phyloP scores from a whole-genome alignment of 2,329 filamentous ascomycete species.

The Gremmenia infestans region DNA sequence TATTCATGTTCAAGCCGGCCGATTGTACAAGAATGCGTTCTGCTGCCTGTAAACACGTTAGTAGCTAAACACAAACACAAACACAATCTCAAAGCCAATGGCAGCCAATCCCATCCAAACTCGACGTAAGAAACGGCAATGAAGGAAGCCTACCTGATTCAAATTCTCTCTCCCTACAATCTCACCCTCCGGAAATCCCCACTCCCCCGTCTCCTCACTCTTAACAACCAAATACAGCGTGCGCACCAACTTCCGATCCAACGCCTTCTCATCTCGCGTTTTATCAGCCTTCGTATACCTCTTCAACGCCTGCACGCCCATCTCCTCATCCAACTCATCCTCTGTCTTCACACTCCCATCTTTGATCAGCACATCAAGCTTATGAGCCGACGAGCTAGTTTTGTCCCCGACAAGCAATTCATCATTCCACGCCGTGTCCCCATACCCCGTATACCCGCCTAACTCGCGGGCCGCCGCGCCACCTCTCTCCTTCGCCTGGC shows the following conservation, averaged over 20 bases:
- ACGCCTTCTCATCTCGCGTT: constrained; percentile 66
- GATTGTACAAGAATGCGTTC: constrained; percentile 71
- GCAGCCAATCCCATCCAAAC: background rate
- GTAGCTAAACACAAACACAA: constrained; percentile 2
- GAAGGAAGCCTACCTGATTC: constrained; percentile 62
- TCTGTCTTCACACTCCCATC: constrained; percentile 22
- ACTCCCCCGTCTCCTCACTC: constrained; percentile 57
- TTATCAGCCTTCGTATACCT: constrained; percentile 74
- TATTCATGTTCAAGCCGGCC: constrained; percentile 95
- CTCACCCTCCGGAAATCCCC: constrained; percentile 75
- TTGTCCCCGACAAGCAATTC: constrained; percentile 73
- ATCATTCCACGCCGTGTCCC: constrained; percentile 78
- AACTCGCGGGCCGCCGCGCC: constrained; percentile 78
- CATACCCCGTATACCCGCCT: constrained; percentile 74
- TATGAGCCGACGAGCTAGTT: constrained; percentile 45
- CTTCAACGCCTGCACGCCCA: constrained; percentile 64
- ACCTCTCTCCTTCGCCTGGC: constrained; percentile 70
- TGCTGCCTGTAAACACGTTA: constrained; percentile 60
- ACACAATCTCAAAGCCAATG: background rate
- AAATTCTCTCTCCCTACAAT: constrained; percentile 70
- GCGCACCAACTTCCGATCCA: constrained; percentile 73
- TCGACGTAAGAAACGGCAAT: background rate
- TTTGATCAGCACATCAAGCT: constrained; percentile 58
- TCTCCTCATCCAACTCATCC: constrained; percentile 51
- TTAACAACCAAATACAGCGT: constrained; percentile 87